Base-by-base conservation (phyloP, 306 rosid genomes). In the Fagus sylvatica region DNA sequence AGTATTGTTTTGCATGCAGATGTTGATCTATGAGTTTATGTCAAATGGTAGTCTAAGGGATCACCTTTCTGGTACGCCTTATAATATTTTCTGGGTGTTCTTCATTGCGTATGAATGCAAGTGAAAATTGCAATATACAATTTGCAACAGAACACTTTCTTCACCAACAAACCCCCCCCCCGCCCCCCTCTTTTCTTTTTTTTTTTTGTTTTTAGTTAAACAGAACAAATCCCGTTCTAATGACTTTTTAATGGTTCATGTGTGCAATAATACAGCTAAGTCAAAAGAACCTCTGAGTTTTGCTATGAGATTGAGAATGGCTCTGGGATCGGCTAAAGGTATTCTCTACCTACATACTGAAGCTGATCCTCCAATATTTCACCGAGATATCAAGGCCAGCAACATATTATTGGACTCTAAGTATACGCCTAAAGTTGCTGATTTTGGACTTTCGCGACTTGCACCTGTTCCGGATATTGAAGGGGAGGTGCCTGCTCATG, bases 311-410 rank as follows among this genome's bases (percentile, higher is more conserved):
- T 81, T 93, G 81, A 93, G 82, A 85, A 85, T 91, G 7, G 97
- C 99, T 4, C 72, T 89, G 82, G 99, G 85, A 36, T 85, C 99
- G 71, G 94, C 99, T 37, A 95, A 89, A 87, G 99, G 99, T 61
- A 90, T 95, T 67, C 81, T 83, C 53, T 95, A 95, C 83, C 94
- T 95, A 11, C 99, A 95, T 74, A 82, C 91, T 0, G 99, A 93
- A 90, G 99, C 99, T 8, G 87, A 95, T 86, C 99, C 99, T 85
- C 99, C 99, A 3, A 89, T 95, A 86, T 95, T 93, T 75, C 99
- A 95, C 82, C 85, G 99, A 71, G 99, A 95, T 74, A 87, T 95
- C 71, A 95, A 95, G 93, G 91, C 98, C 77, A 95, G 88, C 88
- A 95, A 95, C 78, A 95, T 95, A 82, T 69, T 95, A 75, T 84